A percentile compares a stretch with the other conserved stretches of the same genome.
These are phyloP conservation scores for Escovopsis weberi DNA, from an alignment of 2,329 filamentous ascomycete species.

Conservation along the genomic window DNA sequence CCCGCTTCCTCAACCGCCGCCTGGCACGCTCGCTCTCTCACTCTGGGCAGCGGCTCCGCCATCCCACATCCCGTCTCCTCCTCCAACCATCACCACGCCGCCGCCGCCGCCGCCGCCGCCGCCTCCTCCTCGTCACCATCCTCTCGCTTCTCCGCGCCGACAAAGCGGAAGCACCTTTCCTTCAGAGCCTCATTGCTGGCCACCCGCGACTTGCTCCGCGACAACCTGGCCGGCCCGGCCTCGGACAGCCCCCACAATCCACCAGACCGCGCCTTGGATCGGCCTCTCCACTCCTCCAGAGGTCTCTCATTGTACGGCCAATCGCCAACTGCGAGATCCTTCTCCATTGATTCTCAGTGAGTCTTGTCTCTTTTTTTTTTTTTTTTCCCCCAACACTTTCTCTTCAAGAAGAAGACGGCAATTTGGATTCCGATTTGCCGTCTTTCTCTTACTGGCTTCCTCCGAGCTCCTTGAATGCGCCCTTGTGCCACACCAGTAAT, in stretches of 20 bases:
- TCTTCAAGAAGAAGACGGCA: too few relatives aligned
- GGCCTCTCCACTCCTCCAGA: slow-evolving; percentile 37
- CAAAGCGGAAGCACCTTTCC: slow-evolving; percentile 49
- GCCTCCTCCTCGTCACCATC: slow-evolving; percentile 7
- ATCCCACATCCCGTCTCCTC: slow-evolving; percentile 5
- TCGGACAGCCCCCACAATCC: slow-evolving; percentile 8
- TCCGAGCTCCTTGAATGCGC: too few relatives aligned
- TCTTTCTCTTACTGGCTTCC: too few relatives aligned
- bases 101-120: slow-evolving; percentile 4
- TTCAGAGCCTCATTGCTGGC: slow-evolving; percentile 25
- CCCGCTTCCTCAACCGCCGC: slow-evolving; percentile 5
- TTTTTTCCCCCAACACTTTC: too few relatives aligned
- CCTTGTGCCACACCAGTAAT: too few relatives aligned
- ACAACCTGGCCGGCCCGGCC: too few relatives aligned
- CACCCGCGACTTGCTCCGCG: slow-evolving; percentile 21
- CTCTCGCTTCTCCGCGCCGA: slow-evolving; percentile 17
- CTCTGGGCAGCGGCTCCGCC: slow-evolving; percentile 6
- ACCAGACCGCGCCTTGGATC: slow-evolving; percentile 39
- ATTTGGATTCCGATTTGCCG: too few relatives aligned
- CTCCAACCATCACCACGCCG: slow-evolving; percentile 7
- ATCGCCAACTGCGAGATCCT: slow-evolving; percentile 16
- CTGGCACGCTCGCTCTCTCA: slow-evolving; percentile 13
- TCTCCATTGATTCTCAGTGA: slow-evolving; percentile 13
- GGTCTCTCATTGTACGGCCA: slow-evolving; percentile 50
- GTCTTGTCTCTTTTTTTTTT: slow-evolving; percentile 4